Base-by-base conservation (phyloP, 306 rosid genomes). In the Prunus kanzakura region DNA sequence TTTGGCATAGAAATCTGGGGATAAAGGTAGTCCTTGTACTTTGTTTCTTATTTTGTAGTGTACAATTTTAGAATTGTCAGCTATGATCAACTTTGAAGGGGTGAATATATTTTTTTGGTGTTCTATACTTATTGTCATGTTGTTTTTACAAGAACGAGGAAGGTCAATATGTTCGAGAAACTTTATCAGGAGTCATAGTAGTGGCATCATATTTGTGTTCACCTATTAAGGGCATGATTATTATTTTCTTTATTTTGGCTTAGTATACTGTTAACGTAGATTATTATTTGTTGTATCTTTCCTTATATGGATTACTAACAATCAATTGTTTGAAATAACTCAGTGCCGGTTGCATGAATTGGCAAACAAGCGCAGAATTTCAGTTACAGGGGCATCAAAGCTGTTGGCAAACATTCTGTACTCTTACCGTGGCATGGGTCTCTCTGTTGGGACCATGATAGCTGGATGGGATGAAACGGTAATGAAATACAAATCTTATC, bases 401-500 rank as follows among this genome's bases (percentile, higher is more conserved):
- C 83, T 95, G 46, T 87, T 95, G 80, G 97, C 99, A 32, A 95
- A 95, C 83, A 95, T 95, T 84, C 80, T 95, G 45, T 95, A 92
- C 91, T 95, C 97, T 63, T 95, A 92, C 78, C 96, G 93, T 41
- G 97, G 99, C 74, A 92, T 95, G 99, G 99, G 97, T 51, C 84
- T 95, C 51, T 95, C 97, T 71, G 97, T 95, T 58, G 99, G 99
- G 63, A 95, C 97, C 83, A 95, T 95, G 99, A 95, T 92, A 25
- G 99, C 99, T 63, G 99, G 99, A 80, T 95, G 99, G 99, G 97
- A 92, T 76, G 99, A 92, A 73, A 95, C 96, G 85, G 99, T 95
- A 95, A 83, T 47, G 67, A 41, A 32, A 73, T 58, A 11, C 11
- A 20, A 61, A 62, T 57, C 41, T 11, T 8, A 6, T 14, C 43